phyloP scores from a whole-genome alignment of 2,329 filamentous ascomycete genomes.

The Lanzia echinophila region DNA sequence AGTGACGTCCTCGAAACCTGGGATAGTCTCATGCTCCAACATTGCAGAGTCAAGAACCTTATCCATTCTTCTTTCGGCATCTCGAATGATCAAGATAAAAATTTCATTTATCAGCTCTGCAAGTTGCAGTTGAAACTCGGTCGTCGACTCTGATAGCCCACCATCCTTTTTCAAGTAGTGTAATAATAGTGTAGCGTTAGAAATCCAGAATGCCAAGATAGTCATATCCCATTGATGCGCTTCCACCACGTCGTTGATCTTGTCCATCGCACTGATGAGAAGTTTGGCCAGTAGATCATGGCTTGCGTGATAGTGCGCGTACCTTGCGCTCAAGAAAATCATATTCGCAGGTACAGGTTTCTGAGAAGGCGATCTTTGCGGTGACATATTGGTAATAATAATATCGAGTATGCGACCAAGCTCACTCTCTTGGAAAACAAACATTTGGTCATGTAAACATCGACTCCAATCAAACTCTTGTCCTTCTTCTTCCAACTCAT shows the following conservation, averaged over 20 bases:
- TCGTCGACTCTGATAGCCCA: conserved; percentile 72
- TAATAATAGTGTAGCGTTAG: conserved; percentile 88
- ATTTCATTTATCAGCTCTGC: conserved; percentile 96
- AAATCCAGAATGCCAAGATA: conserved; percentile 97
- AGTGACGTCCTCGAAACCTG: conserved; percentile 90
- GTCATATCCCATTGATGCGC: conserved; percentile 99
- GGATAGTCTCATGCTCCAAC: conserved; percentile 96
- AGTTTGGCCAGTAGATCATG: conserved; percentile 75
- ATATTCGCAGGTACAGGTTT: conserved; percentile 97
- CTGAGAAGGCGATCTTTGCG: conserved; percentile 89
- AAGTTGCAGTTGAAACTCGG: conserved; percentile 86
- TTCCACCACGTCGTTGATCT: conserved; percentile 96
- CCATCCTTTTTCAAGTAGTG: conserved; percentile 95
- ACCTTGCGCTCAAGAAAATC: conserved; percentile 89
- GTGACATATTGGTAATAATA: conserved; percentile 96
- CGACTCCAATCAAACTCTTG: conserved; percentile 95
- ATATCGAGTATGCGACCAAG: conserved; percentile 89
- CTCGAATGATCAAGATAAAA: conserved; percentile 93
- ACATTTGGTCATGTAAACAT: conserved; percentile 98
- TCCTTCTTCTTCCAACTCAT: conserved; percentile 79
- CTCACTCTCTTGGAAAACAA: conserved; percentile 95
- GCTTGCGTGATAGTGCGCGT: conserved; percentile 94
- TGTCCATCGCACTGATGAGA: conserved; percentile 81
- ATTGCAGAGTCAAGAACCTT: conserved; percentile 90
- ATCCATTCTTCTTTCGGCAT: conserved; percentile 92